Evolutionary conservation across 2,329 filamentous ascomycete genomes (phyloP), one percentile per base, ranked within the genome.

Genomic region (Myriosclerotinia scirpicola): DNA sequence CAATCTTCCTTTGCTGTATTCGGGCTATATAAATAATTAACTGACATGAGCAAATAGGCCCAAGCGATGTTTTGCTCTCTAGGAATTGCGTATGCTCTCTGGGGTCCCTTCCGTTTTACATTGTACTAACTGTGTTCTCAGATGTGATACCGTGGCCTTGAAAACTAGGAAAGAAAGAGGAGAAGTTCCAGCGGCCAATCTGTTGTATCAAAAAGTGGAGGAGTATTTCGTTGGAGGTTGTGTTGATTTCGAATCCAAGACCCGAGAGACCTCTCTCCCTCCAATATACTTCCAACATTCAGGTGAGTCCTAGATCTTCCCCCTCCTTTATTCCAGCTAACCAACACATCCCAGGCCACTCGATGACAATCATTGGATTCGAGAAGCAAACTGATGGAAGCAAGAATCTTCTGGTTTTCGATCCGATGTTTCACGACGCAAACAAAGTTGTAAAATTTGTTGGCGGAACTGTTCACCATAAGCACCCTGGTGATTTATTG

Each of bases 281-380:
- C 93, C 95, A 0, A 88, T 98, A 52, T 98, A 97, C 78, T 87
- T 97, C 69, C 94, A 98, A 76, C 91, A 95, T 72, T 87, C 87
- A 70, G 89, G 88, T 87, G 79, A 77, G 70, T 40, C 6, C 30
- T 17, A 11, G 20, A 53, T 34, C 42, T 34, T 34, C 11, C 40
- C 38, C 65, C 12, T 55, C 8, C 9, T 44, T 36, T 53, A 46
- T 55, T 36, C 30, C 30, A 34, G 59, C 44, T 61, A 26, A 40
- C 40, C 65, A 63, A 67, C 61, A n/a, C 46, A 22, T n/a, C 11
- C 1, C 36, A 84, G 92, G 93, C 3, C 94, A 98, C 77, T 97
- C 93, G 1, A 83, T 97, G 81, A 96, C 92, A 0, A 92, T 98
- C 62, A 82, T 98, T 65, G 94, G 94, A 0, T 83, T 96, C 36